phyloP scores from a whole-genome alignment of 2,329 filamentous ascomycete genomes.

The Dactylellina sp. region DNA sequence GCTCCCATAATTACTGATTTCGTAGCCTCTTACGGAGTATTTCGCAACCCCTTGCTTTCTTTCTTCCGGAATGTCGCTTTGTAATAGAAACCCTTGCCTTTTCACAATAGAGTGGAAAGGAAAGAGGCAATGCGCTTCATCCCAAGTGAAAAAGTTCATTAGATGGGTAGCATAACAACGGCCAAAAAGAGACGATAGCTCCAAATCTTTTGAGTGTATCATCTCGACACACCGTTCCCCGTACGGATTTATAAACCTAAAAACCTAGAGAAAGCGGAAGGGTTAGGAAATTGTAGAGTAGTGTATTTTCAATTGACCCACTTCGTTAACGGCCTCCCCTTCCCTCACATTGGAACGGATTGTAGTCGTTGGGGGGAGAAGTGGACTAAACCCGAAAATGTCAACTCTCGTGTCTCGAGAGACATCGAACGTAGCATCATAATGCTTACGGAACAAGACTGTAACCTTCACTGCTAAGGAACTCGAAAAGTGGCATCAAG shows the following conservation, averaged over 20 bases:
- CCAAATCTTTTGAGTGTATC: background rate
- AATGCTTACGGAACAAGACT: background rate
- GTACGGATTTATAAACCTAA: no score
- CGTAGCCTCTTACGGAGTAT: constrained; percentile 28
- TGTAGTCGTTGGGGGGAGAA: no score
- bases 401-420: no score
- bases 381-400: background rate
- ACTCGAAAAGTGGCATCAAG: background rate
- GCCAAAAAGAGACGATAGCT: background rate
- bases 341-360: no score
- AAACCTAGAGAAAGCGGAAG: no score
- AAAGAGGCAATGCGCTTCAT: constrained; percentile 12
- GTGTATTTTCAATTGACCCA: no score
- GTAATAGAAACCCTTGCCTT: constrained; percentile 5
- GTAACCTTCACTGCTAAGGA: background rate
- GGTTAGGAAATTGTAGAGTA: no score
- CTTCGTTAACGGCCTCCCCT: no score
- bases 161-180: constrained; percentile 17
- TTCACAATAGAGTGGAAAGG: constrained; percentile 3
- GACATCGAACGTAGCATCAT: no score
- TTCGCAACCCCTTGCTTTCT: constrained; percentile 12
- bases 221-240: background rate
- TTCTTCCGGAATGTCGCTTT: background rate
- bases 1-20: constrained; percentile 21
- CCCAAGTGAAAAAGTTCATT: constrained; percentile 28